These are phyloP conservation scores for Selaginella tamariscina DNA, from an alignment of 75 land plant genomes.

Conservation along the genomic window DNA sequence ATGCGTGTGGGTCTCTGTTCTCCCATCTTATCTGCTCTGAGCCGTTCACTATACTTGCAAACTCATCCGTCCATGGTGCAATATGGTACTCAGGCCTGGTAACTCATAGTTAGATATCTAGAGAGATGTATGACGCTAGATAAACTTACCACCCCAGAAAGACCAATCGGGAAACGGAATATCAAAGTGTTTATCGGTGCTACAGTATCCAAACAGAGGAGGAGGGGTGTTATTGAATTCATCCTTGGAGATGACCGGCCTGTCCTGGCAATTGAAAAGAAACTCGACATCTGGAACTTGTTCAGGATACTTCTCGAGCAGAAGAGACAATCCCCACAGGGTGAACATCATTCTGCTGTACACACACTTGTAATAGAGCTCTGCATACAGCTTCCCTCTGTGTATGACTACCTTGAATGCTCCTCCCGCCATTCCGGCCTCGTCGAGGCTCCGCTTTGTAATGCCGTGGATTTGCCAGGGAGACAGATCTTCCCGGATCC, in stretches of 20 bases:
- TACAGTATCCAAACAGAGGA: not conserved
- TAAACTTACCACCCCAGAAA: not conserved
- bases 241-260: not conserved
- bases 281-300: not conserved
- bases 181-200: constrained; percentile 1
- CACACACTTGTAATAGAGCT: not conserved
- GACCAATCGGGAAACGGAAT: too few species aligned
- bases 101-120: not conserved
- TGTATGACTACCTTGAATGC: not conserved
- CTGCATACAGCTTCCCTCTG: not conserved
- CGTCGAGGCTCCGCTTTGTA: not conserved
- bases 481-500: not conserved
- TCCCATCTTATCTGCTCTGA: not conserved
- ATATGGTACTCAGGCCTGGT: not conserved
- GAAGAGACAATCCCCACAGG: not conserved
- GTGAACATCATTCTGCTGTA: not conserved
- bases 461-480: not conserved
- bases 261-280: not conserved
- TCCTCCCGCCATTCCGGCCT: not conserved
- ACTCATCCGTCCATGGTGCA: not conserved
- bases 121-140: not conserved
- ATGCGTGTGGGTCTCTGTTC: not conserved
- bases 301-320: not conserved
- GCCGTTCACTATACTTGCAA: not conserved
- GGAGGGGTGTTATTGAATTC: not conserved